phyloP scores from a whole-genome alignment of 257 asterid species.

The Haberlea rhodopensis region DNA sequence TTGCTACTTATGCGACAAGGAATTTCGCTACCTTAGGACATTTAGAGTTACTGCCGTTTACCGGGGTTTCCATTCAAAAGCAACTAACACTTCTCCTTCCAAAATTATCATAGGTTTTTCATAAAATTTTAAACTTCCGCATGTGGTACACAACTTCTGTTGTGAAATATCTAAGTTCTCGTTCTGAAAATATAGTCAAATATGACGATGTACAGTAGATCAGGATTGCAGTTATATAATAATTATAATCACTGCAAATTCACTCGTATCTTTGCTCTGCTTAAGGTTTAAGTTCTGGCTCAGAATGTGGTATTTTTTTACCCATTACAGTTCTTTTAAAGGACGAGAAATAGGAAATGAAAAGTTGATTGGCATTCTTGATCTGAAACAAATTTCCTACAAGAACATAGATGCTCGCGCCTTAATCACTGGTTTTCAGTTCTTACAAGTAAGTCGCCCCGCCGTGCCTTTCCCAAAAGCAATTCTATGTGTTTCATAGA shows the following conservation, averaged over 20 bases:
- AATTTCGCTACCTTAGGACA: no score
- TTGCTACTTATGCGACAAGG: no score
- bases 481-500: neutral
- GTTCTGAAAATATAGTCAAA: neutral
- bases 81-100: neutral
- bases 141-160: no score
- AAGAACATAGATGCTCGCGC: slow-evolving; percentile 72
- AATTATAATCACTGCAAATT: neutral
- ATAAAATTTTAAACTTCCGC: no score
- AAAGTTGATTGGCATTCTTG: slow-evolving; percentile 53
- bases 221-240: neutral
- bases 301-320: slow-evolving; percentile 7
- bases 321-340: slow-evolving; percentile 49
- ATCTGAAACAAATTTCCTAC: slow-evolving; percentile 54
- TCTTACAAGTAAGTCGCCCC: slow-evolving; percentile 58
- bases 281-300: slow-evolving; percentile 6
- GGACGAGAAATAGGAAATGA: slow-evolving; percentile 69
- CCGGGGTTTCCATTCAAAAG: neutral
- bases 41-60: no score
- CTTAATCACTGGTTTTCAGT: slow-evolving; percentile 68
- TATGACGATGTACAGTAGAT: neutral
- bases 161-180: no score
- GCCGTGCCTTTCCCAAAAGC: neutral
- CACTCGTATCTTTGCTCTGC: slow-evolving; percentile 2
- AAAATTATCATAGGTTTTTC: no score